Conservation (phyloP, 2,329 filamentous ascomycete genomes). For the Thyridium curvatum region DNA sequence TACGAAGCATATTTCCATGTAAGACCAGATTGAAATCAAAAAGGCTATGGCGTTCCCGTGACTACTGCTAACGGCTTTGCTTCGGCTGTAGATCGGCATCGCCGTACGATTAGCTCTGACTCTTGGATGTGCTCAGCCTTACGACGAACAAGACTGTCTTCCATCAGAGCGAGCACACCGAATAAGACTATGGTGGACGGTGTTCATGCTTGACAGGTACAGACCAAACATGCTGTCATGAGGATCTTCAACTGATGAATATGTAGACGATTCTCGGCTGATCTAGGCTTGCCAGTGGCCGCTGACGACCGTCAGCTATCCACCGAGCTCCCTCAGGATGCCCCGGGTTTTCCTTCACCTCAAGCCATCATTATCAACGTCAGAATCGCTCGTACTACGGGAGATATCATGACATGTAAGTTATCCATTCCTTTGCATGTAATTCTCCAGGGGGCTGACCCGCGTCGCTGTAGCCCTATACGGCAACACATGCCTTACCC, state of each 20-base stretch:
- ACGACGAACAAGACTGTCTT: conserved; percentile 16
- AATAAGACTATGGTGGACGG: conserved; percentile 21
- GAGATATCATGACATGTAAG: conserved; percentile 20
- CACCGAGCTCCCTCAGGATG: conserved; percentile 11
- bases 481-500: conserved; percentile 14
- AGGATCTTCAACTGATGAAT: not conserved
- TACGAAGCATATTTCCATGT: conserved; percentile 21
- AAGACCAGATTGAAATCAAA: no score
- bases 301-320: conserved; percentile 19
- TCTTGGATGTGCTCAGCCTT: conserved; percentile 16
- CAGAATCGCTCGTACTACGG: conserved; percentile 16
- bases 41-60: no score
- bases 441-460: not conserved
- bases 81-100: conserved; percentile 13
- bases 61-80: no score
- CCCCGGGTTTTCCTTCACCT: conserved; percentile 15
- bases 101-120: conserved; percentile 18
- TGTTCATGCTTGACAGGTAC: conserved; percentile 21
- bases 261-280: conserved; percentile 15
- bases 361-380: conserved; percentile 18
- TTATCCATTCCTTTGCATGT: no score
- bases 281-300: conserved; percentile 16
- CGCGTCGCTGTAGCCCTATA: conserved; percentile 15
- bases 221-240: no score
- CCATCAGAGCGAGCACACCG: conserved; percentile 17